Conservation (phyloP, 129 eudicot genomes). For the Daucus carota region DH1_v3.0 NC_030382.2:36913501-36914000, state of each 20-base stretch:
- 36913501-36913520: background rate
- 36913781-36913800: background rate
- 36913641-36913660: slow-evolving; percentile 58
- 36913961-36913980: background rate
- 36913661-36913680: background rate
- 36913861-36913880: background rate
- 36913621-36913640: slow-evolving; percentile 54
- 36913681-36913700: background rate
- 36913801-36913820: background rate
- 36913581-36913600: slow-evolving; percentile 75
- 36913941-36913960: background rate
- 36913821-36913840: background rate
- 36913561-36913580: slow-evolving; percentile 97
- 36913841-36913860: background rate
- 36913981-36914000: background rate
- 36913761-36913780: background rate
- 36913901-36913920: background rate
- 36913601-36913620: slow-evolving; percentile 73
- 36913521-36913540: slow-evolving; percentile 77
- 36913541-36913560: slow-evolving; percentile 90
- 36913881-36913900: background rate
- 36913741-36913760: background rate
- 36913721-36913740: background rate
- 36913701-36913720: background rate
- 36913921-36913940: background rate